Evolutionary conservation across 805 yeast genomes (phyloP).

Genomic region (Schwanniomyces vanrijiae): DNA sequence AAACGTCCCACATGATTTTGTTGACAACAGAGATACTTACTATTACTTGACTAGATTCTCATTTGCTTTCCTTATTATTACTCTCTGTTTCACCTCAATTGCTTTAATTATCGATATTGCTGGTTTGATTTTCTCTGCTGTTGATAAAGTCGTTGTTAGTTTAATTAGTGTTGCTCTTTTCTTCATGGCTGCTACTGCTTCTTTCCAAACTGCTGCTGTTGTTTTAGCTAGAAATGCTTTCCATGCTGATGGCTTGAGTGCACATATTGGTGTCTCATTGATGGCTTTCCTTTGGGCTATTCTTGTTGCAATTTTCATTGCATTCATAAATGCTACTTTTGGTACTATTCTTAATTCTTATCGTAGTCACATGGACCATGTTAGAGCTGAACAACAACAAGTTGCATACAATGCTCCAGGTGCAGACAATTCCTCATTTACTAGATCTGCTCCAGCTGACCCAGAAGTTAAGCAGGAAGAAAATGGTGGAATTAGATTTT

Average conservation of each 20-base stretch:
- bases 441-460: conserved; percentile 32
- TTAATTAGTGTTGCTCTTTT: conserved; percentile 53
- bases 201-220: conserved; percentile 71
- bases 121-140: conserved; percentile 54
- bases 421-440: conserved; percentile 43
- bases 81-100: conserved; percentile 62
- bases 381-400: conserved; percentile 25
- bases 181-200: conserved; percentile 60
- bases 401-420: conserved; percentile 5
- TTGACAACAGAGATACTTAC: conserved; percentile 53
- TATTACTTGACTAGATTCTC: conserved; percentile 67
- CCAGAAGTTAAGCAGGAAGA: conserved; percentile 30
- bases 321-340: conserved; percentile 54
- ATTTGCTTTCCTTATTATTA: conserved; percentile 60
- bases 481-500: conserved; percentile 70
- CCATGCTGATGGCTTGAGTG: conserved; percentile 40
- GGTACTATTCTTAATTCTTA: conserved; percentile 50
- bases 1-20: conserved; percentile 55
- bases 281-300: conserved; percentile 74
- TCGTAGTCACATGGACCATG: conserved; percentile 47
- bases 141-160: conserved; percentile 55
- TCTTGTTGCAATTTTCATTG: conserved; percentile 49
- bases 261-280: conserved; percentile 55
- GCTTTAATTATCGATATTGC: conserved; percentile 56
- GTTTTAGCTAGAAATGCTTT: conserved; percentile 79